Conservation (phyloP, 2,329 filamentous ascomycete genomes). For the Aspergillus awamori region DNA sequence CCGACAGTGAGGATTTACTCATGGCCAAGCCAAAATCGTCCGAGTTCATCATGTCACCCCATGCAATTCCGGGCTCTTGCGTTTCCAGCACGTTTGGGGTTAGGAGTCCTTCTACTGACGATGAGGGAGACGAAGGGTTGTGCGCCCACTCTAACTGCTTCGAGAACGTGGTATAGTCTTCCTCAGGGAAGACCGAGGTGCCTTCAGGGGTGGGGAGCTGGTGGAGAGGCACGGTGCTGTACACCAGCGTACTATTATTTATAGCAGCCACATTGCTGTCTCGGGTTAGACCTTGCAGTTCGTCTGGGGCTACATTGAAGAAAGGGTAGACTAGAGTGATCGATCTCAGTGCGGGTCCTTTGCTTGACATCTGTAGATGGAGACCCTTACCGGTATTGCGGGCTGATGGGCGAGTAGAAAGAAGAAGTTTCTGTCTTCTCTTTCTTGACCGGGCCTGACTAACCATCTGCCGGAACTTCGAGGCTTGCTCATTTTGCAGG, state of each 20-base stretch:
- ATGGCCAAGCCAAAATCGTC: not conserved
- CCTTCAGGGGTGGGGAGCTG: not conserved
- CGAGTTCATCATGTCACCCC: not conserved
- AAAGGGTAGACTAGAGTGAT: not conserved
- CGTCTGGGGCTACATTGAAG: not conserved
- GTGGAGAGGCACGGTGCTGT: not conserved
- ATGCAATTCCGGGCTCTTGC: not conserved
- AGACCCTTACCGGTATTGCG: not conserved
- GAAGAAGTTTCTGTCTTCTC: not conserved
- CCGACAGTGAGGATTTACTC: not conserved
- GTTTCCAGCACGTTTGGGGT: not conserved
- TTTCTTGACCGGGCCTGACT: not conserved
- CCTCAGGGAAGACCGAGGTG: not conserved
- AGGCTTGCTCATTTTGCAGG: conserved; percentile 1
- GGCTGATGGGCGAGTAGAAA: not conserved
- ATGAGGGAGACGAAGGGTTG: not conserved
- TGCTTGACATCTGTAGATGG: not conserved
- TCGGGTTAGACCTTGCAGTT: not conserved
- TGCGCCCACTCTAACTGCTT: not conserved
- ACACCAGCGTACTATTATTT: not conserved
- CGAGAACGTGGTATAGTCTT: not conserved
- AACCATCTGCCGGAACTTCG: conserved; percentile 4
- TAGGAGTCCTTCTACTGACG: not conserved
- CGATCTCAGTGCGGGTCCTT: not conserved
- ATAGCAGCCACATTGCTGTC: not conserved